Evolutionary conservation across 2,329 filamentous ascomycete species (phyloP).

Genomic region (Escovopsis weberi): DNA sequence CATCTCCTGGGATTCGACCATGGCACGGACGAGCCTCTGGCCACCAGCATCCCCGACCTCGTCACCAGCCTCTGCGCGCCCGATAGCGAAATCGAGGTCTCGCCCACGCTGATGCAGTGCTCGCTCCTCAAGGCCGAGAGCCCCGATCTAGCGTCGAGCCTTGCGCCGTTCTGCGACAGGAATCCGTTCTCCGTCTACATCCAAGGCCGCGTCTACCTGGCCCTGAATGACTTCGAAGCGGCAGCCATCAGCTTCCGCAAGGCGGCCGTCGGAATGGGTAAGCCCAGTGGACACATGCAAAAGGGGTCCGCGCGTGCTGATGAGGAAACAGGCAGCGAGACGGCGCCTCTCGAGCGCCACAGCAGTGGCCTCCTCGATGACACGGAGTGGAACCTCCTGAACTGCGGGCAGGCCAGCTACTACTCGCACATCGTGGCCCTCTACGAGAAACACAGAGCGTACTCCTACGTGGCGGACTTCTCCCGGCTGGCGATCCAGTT

Average conservation of each 20-base stretch:
- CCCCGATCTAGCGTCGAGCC: constrained; percentile 43
- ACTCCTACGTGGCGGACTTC: constrained; percentile 75
- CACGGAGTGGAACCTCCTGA: constrained; percentile 53
- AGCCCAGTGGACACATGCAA: constrained; percentile 16
- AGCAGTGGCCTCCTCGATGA: constrained; percentile 58
- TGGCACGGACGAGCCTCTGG: constrained; percentile 32
- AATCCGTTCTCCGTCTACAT: constrained; percentile 63
- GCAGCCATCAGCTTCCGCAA: constrained; percentile 69
- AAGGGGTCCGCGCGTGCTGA: constrained; percentile 1
- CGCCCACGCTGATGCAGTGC: constrained; percentile 45
- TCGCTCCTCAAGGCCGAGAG: constrained; percentile 44
- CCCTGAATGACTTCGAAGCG: constrained; percentile 55
- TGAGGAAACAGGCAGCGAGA: constrained; percentile 25
- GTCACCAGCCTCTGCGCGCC: constrained; percentile 50
- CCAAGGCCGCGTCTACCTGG: constrained; percentile 65
- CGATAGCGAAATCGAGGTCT: constrained; percentile 52
- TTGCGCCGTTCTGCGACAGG: constrained; percentile 39
- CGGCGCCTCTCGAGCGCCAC: constrained; percentile 34
- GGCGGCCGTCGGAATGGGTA: constrained; percentile 70
- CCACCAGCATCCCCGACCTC: constrained; percentile 50
- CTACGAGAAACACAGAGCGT: constrained; percentile 64
- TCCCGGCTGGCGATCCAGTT: constrained; percentile 61
- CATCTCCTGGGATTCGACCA: constrained; percentile 49
- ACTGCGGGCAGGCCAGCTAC: constrained; percentile 67
- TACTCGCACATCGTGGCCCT: constrained; percentile 74